Evolutionary conservation across 75 land plant species (phyloP), one percentile per base, ranked within the genome.

Genomic region (Adiantum capillusveneris): DNA sequence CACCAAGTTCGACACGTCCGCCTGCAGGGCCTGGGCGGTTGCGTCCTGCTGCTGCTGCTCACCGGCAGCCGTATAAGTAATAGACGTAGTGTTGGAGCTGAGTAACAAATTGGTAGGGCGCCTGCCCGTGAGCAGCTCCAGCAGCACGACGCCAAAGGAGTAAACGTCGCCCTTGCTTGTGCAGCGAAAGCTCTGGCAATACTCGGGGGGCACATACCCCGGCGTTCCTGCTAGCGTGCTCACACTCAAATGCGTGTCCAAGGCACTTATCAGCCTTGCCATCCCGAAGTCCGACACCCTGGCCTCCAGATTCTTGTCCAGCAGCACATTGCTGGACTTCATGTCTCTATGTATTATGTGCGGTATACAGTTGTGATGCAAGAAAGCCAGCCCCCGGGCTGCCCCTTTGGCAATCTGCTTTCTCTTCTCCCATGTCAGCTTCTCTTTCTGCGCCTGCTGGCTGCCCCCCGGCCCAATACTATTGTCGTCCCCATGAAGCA

Each of bases 171-270:
- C 91, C 55, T 81, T 84, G n/a, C 81, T 66, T 5, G 91, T 84
- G 77, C 91, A 87, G 42, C 91, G 54, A 63, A 87, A 84, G 79
- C 91, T 87, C 65, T 87, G 91, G 62, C 84, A 87, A 72, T 87
- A 87, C 70, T 87, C 91, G 11, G 91, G 91, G 1, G 91, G 91
- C 13, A 87, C 91, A 53, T 87, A 87, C 0, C 91, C 91, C 0
- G 91, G 91, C 14, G 91, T 87, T 25, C 91, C 91, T 7, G 91
- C 87, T 0, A 87, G 81, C 9, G 91, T 75, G 73, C 81, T 78
- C 6, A 82, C 83, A 56, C 83, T 85, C 29, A 85, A 60, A 45
- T 85, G 89, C 0, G 91, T 87, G 73, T 87, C 91, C 16, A 78
- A 68, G 13, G 87, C 88, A 59, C 84, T 84, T 39, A 87, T 87